These are phyloP conservation scores for Gryganskiella cystojenkinii DNA, from an alignment of 192 early-diverging fungal species.

Conservation along the genomic window DNA sequence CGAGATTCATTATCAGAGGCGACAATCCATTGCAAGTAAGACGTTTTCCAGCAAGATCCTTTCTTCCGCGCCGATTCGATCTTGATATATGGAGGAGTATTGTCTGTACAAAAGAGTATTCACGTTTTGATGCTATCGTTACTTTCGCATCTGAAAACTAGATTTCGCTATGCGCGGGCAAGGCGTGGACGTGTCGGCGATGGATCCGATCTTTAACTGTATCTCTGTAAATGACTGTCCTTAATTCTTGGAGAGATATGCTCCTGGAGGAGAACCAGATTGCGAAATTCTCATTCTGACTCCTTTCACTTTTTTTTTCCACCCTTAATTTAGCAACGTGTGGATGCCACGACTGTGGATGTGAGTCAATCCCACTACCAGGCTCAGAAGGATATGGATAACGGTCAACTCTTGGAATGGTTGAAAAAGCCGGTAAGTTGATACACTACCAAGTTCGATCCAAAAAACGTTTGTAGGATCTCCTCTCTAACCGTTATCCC, in stretches of 20 bases:
- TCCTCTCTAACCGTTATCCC: too few relatives aligned
- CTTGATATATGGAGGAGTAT: neutral
- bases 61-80: neutral
- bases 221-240: neutral
- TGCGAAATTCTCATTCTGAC: neutral
- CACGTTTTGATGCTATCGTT: neutral
- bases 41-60: neutral
- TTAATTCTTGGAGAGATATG: neutral
- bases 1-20: too few relatives aligned
- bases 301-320: neutral
- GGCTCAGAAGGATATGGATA: neutral
- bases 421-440: neutral
- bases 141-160: neutral
- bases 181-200: constrained; percentile 3
- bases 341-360: constrained; percentile 5
- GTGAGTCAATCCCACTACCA: neutral
- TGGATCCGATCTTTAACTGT: constrained; percentile 11
- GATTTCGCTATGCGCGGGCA: constrained; percentile 6
- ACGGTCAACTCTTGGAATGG: constrained; percentile 7
- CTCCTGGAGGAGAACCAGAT: neutral
- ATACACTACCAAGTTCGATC: neutral
- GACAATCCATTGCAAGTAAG: too few relatives aligned
- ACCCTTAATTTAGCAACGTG: neutral
- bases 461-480: neutral
- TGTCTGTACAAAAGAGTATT: too few relatives aligned